Conservation (phyloP, 805 yeast genomes). For the Vanderwaltozyma yarrowii region DNA sequence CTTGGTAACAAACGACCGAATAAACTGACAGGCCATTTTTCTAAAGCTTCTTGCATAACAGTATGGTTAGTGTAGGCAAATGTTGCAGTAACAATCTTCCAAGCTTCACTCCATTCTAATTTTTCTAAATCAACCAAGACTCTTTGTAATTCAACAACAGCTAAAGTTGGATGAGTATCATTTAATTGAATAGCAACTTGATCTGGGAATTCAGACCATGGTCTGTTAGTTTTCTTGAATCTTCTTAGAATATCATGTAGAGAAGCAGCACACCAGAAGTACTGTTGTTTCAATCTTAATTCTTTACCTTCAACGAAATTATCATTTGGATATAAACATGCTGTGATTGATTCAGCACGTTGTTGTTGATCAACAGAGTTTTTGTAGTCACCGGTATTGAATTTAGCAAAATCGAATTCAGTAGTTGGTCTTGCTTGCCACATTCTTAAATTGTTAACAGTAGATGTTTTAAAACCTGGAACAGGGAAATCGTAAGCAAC, state of each 20-base stretch:
- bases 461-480: conserved; percentile 76
- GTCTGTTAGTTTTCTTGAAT: conserved; percentile 64
- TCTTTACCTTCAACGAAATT: conserved; percentile 88
- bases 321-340: conserved; percentile 89
- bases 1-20: conserved; percentile 75
- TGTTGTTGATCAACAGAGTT: conserved; percentile 79
- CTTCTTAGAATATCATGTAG: conserved; percentile 84
- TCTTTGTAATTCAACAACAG: conserved; percentile 82
- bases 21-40: conserved; percentile 87
- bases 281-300: conserved; percentile 86
- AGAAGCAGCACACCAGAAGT: conserved; percentile 95
- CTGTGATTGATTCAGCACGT: conserved; percentile 83
- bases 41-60: conserved; percentile 89
- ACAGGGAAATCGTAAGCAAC: conserved; percentile 87
- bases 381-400: conserved; percentile 83
- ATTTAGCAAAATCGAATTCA: conserved; percentile 84
- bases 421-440: conserved; percentile 88
- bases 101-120: conserved; percentile 72
- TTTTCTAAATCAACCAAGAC: conserved; percentile 76
- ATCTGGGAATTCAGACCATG: conserved; percentile 79
- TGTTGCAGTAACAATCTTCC: conserved; percentile 70
- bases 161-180: conserved; percentile 91
- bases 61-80: conserved; percentile 94
- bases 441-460: conserved; percentile 79
- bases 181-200: conserved; percentile 86